Conservation (phyloP, 768 basidiomycete genomes). For the Glaciozyma antarctica region DNA sequence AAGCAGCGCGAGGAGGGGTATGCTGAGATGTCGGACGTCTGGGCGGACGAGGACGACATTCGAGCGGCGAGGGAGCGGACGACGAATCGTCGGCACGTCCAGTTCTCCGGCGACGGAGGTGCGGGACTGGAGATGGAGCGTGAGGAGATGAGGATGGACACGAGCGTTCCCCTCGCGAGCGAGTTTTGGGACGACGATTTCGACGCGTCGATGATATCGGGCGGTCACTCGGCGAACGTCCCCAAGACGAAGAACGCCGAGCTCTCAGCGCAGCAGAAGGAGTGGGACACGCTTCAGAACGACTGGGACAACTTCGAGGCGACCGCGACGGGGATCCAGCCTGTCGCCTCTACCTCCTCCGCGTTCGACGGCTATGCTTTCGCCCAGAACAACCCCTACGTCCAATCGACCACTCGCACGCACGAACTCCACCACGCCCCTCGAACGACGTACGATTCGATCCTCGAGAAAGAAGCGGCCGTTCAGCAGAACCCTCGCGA, state of each 20-base stretch:
- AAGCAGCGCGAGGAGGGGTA: constrained; percentile 14
- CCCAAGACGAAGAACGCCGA: not conserved
- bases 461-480: constrained; percentile 78
- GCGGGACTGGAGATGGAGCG: constrained; percentile 1
- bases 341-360: constrained; percentile 38
- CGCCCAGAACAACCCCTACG: constrained; percentile 31
- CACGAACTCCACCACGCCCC: constrained; percentile 18
- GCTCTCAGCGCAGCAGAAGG: constrained; percentile 34
- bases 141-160: constrained; percentile 3
- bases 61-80: constrained; percentile 12
- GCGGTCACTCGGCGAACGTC: constrained; percentile 10
- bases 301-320: constrained; percentile 80
- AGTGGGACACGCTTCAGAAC: constrained; percentile 61
- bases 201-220: constrained; percentile 31
- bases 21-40: constrained; percentile 23
- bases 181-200: constrained; percentile 35
- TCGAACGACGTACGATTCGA: constrained; percentile 49
- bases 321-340: constrained; percentile 55
- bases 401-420: constrained; percentile 12
- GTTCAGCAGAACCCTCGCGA: constrained; percentile 68
- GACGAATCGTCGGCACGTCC: not conserved
- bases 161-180: constrained; percentile 31
- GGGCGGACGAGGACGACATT: constrained; percentile 33
- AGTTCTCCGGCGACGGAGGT: constrained; percentile 36
- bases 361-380: constrained; percentile 16